Evolutionary conservation across 192 early-diverging fungal genomes (phyloP).

Genomic region (Anaeromyces robustus): DNA sequence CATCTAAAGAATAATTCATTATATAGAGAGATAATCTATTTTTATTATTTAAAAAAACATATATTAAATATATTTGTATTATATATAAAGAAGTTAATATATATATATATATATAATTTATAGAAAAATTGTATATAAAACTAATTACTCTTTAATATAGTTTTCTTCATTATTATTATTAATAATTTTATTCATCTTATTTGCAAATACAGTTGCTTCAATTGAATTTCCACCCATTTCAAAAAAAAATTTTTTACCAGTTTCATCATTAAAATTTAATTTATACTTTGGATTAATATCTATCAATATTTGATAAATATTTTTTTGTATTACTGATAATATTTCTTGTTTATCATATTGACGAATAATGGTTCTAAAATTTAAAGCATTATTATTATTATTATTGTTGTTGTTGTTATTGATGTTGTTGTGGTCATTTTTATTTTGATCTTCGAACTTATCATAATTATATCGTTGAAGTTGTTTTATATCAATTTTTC

Average conservation of each 20-base stretch:
- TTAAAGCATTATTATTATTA: background rate
- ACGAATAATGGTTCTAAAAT: background rate
- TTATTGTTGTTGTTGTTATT: no score
- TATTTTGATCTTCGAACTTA: no score
- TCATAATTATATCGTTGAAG: background rate
- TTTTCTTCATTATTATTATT: no score
- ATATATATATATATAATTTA: no score
- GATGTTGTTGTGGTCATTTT: no score
- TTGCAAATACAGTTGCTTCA: background rate
- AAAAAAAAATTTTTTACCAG: background rate
- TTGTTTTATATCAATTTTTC: background rate
- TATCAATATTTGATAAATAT: background rate
- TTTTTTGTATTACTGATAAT: background rate
- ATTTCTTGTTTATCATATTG: background rate
- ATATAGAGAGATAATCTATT: background rate
- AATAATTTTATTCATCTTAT: background rate
- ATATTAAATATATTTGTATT: no score
- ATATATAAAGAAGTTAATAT: no score
- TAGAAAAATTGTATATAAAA: no score
- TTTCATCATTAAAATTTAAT: background rate
- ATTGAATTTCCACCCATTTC: background rate
- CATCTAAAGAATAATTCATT: background rate
- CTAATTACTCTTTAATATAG: no score
- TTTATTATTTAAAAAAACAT: background rate
- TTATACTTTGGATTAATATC: background rate